Conservation (phyloP, 176 grass and related monocot species). For the Oryza rufipogon region DNA sequence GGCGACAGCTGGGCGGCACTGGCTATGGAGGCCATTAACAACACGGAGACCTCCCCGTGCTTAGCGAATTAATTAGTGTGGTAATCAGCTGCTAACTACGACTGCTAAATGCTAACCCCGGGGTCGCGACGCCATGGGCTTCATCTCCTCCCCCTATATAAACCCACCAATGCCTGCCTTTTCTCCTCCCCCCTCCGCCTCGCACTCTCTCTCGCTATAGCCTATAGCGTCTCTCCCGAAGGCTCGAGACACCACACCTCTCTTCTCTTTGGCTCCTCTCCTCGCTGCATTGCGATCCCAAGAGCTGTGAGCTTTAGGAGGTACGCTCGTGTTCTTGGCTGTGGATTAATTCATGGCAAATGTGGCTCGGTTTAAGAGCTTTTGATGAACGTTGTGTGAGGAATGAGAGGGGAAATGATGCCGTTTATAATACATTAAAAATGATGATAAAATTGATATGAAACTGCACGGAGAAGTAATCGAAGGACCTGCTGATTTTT, state of each 20-base stretch:
- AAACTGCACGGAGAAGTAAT: background rate
- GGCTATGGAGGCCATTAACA: slow-evolving; percentile 47
- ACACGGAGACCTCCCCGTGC: background rate
- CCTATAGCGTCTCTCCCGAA: background rate
- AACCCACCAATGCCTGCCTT: slow-evolving; percentile 39
- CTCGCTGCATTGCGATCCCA: background rate
- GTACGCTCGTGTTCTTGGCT: slow-evolving; percentile 46
- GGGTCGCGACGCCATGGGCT: slow-evolving; percentile 27
- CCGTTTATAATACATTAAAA: background rate
- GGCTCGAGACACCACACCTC: background rate
- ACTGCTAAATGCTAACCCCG: slow-evolving; percentile 15
- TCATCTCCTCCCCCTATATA: slow-evolving; percentile 57
- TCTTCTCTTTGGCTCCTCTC: background rate
- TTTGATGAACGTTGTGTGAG: slow-evolving; percentile 3
- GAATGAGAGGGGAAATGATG: slow-evolving; percentile 6
- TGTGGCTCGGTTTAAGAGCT: slow-evolving; percentile 41
- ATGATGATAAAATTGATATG: slow-evolving; percentile 13
- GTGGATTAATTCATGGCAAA: slow-evolving; percentile 25
- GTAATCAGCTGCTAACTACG: slow-evolving; percentile 39
- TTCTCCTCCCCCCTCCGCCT: slow-evolving; percentile 59
- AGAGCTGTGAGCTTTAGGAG: slow-evolving; percentile 19
- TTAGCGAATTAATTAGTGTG: slow-evolving; percentile 28
- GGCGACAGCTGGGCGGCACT: slow-evolving; percentile 41
- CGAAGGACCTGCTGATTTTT: slow-evolving; percentile 13
- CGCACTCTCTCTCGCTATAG: background rate